Evolutionary conservation across 306 rosid genomes (phyloP).

Genomic region (Dalbergia oliveri): DNA sequence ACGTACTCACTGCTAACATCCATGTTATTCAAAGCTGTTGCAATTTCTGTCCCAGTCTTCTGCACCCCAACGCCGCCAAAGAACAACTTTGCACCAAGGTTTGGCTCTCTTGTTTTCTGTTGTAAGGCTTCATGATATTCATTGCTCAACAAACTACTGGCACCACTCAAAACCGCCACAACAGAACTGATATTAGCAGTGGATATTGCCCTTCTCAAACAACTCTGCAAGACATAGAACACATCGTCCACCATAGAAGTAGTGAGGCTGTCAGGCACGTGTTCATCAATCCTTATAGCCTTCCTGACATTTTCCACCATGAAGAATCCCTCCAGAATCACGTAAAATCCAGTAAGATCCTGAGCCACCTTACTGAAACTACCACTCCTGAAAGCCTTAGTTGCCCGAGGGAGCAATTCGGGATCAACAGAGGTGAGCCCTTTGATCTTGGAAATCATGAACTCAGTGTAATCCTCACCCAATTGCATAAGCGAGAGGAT

Average conservation of each 20-base stretch:
- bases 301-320: conserved; percentile 98
- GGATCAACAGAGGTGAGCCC: conserved; percentile 85
- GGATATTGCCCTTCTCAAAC: conserved; percentile 83
- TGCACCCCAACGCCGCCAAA: conserved; percentile 91
- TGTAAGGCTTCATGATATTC: conserved; percentile 93
- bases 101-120: conserved; percentile 86
- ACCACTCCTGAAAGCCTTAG: conserved; percentile 90
- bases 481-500: conserved; percentile 82
- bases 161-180: conserved; percentile 87
- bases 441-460: conserved; percentile 86
- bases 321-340: conserved; percentile 91
- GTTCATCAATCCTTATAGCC: conserved; percentile 88
- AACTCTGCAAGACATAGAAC: conserved; percentile 93
- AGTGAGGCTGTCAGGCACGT: conserved; percentile 85
- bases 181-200: conserved; percentile 93
- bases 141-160: conserved; percentile 83
- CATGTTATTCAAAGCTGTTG: conserved; percentile 88
- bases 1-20: conserved; percentile 92
- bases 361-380: conserved; percentile 86
- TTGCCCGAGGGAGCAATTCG: conserved; percentile 86
- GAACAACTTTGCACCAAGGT: conserved; percentile 92
- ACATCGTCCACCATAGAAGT: conserved; percentile 98
- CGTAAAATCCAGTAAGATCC: conserved; percentile 89
- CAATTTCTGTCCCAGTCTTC: conserved; percentile 88
- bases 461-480: conserved; percentile 94